phyloP scores from a whole-genome alignment of 2,329 filamentous ascomycete species.

The Botrytis galanthina region DNA sequence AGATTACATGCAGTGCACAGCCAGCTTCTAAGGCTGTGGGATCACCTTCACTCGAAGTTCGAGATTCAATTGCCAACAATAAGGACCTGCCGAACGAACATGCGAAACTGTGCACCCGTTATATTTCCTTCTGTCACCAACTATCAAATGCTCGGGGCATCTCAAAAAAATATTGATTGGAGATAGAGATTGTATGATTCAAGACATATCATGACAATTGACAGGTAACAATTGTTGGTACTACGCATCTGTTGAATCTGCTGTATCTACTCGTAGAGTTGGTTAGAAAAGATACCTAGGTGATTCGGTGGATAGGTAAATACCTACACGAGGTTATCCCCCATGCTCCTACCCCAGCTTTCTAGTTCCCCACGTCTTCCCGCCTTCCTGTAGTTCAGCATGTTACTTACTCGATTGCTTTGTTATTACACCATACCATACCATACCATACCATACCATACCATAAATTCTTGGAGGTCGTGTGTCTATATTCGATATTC shows the following conservation, averaged over 20 bases:
- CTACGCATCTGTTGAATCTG: neutral
- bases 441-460: neutral
- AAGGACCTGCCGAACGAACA: neutral
- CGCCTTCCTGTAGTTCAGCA: neutral
- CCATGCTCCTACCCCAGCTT: slow-evolving; percentile 12
- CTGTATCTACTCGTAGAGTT: no score
- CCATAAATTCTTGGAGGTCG: neutral
- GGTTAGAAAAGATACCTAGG: neutral
- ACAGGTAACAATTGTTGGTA: neutral
- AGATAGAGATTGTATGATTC: neutral
- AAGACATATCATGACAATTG: neutral
- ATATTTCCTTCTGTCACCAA: neutral
- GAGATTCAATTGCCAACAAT: neutral
- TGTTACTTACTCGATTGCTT: neutral
- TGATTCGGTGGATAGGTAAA: neutral
- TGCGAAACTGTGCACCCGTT: neutral
- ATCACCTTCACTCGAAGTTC: neutral
- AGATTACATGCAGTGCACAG: no score
- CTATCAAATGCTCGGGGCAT: neutral
- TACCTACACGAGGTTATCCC: neutral
- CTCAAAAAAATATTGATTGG: neutral
- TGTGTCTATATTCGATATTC: neutral
- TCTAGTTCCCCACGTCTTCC: slow-evolving; percentile 4
- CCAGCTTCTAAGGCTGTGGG: no score
- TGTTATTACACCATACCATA: neutral